phyloP scores from a whole-genome alignment of 2,329 filamentous ascomycete genomes.

The Ophiostoma perfectum region DNA sequence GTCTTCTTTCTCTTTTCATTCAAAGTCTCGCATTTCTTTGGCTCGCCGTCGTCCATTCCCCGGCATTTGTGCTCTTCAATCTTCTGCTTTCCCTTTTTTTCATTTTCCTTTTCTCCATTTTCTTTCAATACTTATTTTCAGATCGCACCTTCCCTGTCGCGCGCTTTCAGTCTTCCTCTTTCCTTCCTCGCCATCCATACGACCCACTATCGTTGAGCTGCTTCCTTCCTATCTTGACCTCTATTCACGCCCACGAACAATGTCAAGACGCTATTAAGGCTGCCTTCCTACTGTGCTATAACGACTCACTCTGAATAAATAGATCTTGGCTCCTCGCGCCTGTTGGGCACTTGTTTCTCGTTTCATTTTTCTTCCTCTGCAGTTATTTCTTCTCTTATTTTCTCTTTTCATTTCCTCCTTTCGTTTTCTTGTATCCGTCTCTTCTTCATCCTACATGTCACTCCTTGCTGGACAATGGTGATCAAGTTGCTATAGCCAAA shows the following conservation, averaged over 20 bases:
- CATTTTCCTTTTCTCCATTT: background rate
- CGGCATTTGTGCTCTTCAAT: background rate
- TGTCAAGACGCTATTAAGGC: conserved; percentile 8
- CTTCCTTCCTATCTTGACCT: conserved; percentile 7
- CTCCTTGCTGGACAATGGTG: background rate
- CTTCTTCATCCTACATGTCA: conserved; percentile 6
- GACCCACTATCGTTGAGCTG: background rate
- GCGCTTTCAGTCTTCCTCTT: conserved; percentile 7
- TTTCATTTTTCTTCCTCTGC: background rate
- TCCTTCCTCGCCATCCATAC: background rate
- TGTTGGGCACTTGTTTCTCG: conserved; percentile 4
- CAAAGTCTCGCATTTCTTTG: background rate
- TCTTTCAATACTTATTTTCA: background rate
- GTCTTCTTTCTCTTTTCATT: background rate
- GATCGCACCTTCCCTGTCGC: conserved; percentile 2
- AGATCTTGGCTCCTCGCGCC: background rate
- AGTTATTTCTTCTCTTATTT: background rate
- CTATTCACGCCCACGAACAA: conserved; percentile 19
- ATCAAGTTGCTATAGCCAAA: background rate
- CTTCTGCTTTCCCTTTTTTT: background rate
- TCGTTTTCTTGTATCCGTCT: background rate
- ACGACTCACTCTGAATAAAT: background rate
- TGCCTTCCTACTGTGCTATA: too few relatives aligned
- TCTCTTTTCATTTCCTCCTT: conserved; percentile 8
- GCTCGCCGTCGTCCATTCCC: background rate